phyloP scores from a whole-genome alignment of 495 filamentous ascomycete genomes.

The Rhypophila decipiens region DNA sequence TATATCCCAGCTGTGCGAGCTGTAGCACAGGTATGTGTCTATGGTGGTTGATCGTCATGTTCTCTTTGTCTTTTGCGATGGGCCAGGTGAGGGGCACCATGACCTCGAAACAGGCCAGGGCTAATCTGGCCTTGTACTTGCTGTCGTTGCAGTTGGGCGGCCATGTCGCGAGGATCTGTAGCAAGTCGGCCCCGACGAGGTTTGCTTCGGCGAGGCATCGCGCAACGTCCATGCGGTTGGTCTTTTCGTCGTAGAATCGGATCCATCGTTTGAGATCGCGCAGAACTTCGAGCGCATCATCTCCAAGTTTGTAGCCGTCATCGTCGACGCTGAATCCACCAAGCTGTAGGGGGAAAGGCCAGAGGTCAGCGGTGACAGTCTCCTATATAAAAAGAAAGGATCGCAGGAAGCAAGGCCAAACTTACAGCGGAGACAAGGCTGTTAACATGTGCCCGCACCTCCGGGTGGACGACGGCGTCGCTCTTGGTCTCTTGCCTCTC shows the following conservation, averaged over 20 bases:
- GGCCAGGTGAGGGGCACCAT: conserved; percentile 96
- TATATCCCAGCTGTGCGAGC: conserved; percentile 82
- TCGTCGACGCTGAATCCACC: conserved; percentile 79
- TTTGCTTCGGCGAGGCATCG: conserved; percentile 90
- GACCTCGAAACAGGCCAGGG: conserved; percentile 82
- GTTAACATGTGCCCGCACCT: conserved; percentile 85
- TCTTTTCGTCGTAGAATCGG: conserved; percentile 88
- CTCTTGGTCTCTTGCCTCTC: conserved; percentile 40
- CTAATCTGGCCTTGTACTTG: conserved; percentile 62
- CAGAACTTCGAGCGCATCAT: conserved; percentile 86
- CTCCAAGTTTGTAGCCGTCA: conserved; percentile 78
- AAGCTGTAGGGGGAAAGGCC: conserved; percentile 47
- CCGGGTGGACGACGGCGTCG: conserved; percentile 66
- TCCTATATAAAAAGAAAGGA: background rate
- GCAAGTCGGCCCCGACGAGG: conserved; percentile 79
- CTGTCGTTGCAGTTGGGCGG: conserved; percentile 62
- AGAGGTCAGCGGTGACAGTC: background rate
- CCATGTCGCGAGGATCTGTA: conserved; percentile 84
- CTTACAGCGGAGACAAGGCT: conserved; percentile 86
- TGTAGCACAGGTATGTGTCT: conserved; percentile 83
- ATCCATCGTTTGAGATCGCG: conserved; percentile 93
- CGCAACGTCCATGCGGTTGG: conserved; percentile 91
- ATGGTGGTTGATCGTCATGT: conserved; percentile 90
- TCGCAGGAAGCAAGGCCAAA: conserved; percentile 10
- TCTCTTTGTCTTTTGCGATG: conserved; percentile 62